Conservation (phyloP, 805 yeast species). For the Teunomyces kruisii region DNA sequence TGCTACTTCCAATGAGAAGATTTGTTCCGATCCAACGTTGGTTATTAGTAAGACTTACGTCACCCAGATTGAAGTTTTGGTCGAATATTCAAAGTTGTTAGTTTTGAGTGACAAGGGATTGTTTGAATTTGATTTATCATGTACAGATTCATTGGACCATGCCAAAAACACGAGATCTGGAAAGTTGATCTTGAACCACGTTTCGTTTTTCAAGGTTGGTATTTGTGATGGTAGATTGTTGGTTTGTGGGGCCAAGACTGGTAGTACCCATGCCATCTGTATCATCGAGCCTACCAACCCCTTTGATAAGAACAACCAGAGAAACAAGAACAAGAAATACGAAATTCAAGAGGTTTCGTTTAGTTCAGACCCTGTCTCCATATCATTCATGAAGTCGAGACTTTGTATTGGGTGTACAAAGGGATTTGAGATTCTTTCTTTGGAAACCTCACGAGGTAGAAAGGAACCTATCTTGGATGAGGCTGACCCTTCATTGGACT, state of each 20-base stretch:
- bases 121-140: conserved; percentile 67
- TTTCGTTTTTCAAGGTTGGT: conserved; percentile 87
- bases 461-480: conserved; percentile 92
- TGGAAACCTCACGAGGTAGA: conserved; percentile 62
- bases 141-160: conserved; percentile 49
- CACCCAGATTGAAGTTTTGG: conserved; percentile 86
- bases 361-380: conserved; percentile 86
- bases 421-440: conserved; percentile 92
- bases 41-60: conserved; percentile 74
- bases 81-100: conserved; percentile 82
- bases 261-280: conserved; percentile 76
- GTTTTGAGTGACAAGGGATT: conserved; percentile 80
- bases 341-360: conserved; percentile 76
- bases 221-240: conserved; percentile 86
- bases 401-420: conserved; percentile 94
- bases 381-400: conserved; percentile 84
- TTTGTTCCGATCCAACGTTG: conserved; percentile 70
- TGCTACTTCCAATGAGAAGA: conserved; percentile 46
- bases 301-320: conserved; percentile 48
- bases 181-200: conserved; percentile 82
- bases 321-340: conserved; percentile 58
- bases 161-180: conserved; percentile 59
- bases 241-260: conserved; percentile 84
- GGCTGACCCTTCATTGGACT: conserved; percentile 96
- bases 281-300: conserved; percentile 91